Evolutionary conservation across 2,329 filamentous ascomycete species (phyloP).

Genomic region (Myriangium duriaei): DNA sequence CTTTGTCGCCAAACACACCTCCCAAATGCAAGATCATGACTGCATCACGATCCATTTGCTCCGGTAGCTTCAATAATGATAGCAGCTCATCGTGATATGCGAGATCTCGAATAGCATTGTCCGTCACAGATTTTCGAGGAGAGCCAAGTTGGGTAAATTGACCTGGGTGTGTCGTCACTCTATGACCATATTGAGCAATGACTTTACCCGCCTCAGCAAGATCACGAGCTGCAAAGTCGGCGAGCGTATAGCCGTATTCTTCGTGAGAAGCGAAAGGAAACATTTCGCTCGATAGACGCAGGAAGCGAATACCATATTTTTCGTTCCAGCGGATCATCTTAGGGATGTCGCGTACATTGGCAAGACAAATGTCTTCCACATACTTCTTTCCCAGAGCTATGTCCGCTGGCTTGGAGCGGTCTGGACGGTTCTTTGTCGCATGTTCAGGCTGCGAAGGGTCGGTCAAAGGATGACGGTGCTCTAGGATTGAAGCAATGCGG

Average conservation of each 20-base stretch:
- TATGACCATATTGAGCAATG: conserved; percentile 65
- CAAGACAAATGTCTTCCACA: conserved; percentile 63
- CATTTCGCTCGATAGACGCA: conserved; percentile 90
- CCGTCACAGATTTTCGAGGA: conserved; percentile 63
- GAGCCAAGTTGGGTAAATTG: conserved; percentile 88
- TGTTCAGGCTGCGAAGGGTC: conserved; percentile 69
- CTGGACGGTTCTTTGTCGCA: conserved; percentile 72
- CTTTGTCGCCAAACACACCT: conserved; percentile 78
- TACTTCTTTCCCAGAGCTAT: conserved; percentile 55
- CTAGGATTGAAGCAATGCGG: conserved; percentile 77
- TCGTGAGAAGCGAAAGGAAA: conserved; percentile 89
- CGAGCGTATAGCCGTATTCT: conserved; percentile 74
- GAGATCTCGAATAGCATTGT: conserved; percentile 65
- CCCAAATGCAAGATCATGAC: conserved; percentile 95
- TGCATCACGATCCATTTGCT: conserved; percentile 70
- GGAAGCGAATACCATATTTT: conserved; percentile 79
- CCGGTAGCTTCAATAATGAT: conserved; percentile 59
- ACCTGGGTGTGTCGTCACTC: conserved; percentile 81
- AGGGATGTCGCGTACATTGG: conserved; percentile 69
- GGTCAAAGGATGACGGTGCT: conserved; percentile 70
- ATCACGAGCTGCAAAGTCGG: conserved; percentile 67
- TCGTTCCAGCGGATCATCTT: conserved; percentile 92
- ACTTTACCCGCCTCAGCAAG: conserved; percentile 66
- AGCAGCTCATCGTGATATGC: conserved; percentile 84
- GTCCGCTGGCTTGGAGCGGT: conserved; percentile 57